A percentile compares a stretch with the other conserved stretches of the same genome.
phyloP scores from a whole-genome alignment of 1,284 basidiomycete species.

The Cystobasidium slooffiae region DNA sequence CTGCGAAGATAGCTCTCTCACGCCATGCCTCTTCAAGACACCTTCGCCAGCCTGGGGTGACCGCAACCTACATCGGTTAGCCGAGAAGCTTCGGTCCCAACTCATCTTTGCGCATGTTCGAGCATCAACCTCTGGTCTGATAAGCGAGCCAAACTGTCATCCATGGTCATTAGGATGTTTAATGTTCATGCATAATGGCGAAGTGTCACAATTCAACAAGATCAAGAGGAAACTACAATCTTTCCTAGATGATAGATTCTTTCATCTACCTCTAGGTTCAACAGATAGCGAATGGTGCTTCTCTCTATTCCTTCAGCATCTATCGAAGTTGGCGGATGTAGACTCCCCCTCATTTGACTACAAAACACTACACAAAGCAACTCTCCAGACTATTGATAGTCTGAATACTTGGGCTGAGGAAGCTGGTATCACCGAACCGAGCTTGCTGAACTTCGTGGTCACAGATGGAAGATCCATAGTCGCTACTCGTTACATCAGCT shows the following conservation, averaged over 20 bases:
- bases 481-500: slow-evolving; percentile 92
- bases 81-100: slow-evolving; percentile 92
- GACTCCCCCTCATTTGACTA: slow-evolving; percentile 71
- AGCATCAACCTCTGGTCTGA: slow-evolving; percentile 64
- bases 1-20: slow-evolving; percentile 50
- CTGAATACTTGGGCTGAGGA: slow-evolving; percentile 78
- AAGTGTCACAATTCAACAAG: slow-evolving; percentile 76
- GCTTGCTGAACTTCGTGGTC: slow-evolving; percentile 93
- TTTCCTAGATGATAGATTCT: slow-evolving; percentile 76
- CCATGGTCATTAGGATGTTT: slow-evolving; percentile 37
- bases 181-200: slow-evolving; percentile 47
- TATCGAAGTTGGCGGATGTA: slow-evolving; percentile 68
- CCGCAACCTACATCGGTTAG: slow-evolving; percentile 80
- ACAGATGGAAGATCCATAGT: slow-evolving; percentile 92
- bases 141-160: slow-evolving; percentile 78
- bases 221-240: slow-evolving; percentile 81
- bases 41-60: slow-evolving; percentile 82
- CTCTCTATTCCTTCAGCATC: slow-evolving; percentile 70
- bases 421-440: slow-evolving; percentile 64
- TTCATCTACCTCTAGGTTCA: slow-evolving; percentile 82
- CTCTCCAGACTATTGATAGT: slow-evolving; percentile 79
- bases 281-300: slow-evolving; percentile 95
- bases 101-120: slow-evolving; percentile 69
- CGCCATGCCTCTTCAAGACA: slow-evolving; percentile 50
- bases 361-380: slow-evolving; percentile 71